Conservation (phyloP, 2,329 filamentous ascomycete genomes). For the Colletotrichum paranaense region DNA sequence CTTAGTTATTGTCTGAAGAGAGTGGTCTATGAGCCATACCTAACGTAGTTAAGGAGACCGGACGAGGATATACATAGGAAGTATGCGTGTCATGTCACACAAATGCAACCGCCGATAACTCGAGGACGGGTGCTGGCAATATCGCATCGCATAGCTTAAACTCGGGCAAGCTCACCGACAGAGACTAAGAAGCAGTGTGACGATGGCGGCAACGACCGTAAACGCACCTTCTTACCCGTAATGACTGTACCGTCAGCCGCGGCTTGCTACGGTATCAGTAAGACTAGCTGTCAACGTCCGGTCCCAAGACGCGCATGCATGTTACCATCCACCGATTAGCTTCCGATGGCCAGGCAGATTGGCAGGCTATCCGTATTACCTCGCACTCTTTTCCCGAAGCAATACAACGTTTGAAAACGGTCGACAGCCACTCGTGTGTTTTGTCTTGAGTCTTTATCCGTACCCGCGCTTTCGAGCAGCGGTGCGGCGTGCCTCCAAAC, state of each 20-base stretch:
- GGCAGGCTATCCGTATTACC: background rate
- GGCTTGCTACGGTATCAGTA: background rate
- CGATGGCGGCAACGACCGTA: constrained; percentile 1
- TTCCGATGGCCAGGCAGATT: background rate
- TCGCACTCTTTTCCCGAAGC: background rate
- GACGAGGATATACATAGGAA: background rate
- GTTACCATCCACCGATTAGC: background rate
- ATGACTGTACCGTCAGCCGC: background rate
- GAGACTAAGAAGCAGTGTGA: constrained; percentile 11
- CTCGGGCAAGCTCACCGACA: background rate
- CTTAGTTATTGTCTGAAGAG: background rate
- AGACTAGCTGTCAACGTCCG: background rate
- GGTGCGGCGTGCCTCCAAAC: background rate
- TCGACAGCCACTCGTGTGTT: background rate
- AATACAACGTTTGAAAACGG: background rate
- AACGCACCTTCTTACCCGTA: background rate
- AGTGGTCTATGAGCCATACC: background rate
- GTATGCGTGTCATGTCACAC: background rate
- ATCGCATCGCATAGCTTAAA: constrained; percentile 29
- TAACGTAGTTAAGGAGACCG: background rate
- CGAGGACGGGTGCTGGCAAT: constrained; percentile 18
- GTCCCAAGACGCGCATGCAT: background rate
- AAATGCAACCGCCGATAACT: background rate
- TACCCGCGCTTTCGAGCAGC: background rate
- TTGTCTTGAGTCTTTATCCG: background rate